Evolutionary conservation across 306 rosid genomes (phyloP), one percentile per base, ranked within the genome.

Genomic region (Ziziphus jujuba): DNA sequence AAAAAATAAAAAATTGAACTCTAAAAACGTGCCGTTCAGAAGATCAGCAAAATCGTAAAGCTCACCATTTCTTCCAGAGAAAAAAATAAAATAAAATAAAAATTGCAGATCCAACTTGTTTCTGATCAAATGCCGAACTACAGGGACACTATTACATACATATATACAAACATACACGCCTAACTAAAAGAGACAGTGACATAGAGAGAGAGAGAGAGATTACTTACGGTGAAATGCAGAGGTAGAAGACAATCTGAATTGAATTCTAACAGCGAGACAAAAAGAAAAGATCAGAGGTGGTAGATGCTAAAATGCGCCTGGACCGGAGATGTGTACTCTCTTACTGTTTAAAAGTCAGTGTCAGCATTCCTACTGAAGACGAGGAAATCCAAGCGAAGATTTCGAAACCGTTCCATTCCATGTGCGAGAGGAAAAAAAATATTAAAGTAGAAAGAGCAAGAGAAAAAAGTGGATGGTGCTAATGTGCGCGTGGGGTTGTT

Each of bases 221-320:
- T 6, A 75, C 76, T 68, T 50, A 36, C 34, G 63, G 31, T 34
- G 67, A 74, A 67, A 80, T 77, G 83, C 71, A 69, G 81, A 56
- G 70, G 25, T 17, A 47, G 76, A 80, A 70, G 75, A 43, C 56
- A 73, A 68, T 63, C 77, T 43, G 72, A 72, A 69, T 20, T 24
- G 72, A 75, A 66, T 15, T 15, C 24, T n/a, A 65, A 71, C 54
- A 31, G 77, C 48, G 14, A 20, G 55, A n/a, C n/a, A 38, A 79
- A 10, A 7, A 61, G 48, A 51, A 55, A 63, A 0, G 65, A 33
- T n/a, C n/a, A 12, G 51, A 23, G 54, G 4, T 6, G 75, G 31
- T 22, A 5, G 60, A 43, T 8, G 64, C 71, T 68, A 67, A 68
- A 69, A 59, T 67, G 72, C 79, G 72, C 72, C 65, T 54, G 52